Percentiles rank a stretch among this genome's conserved stretches.
Conservation (phyloP, 306 rosid genomes). For the Citrullus mucosospermus region DNA sequence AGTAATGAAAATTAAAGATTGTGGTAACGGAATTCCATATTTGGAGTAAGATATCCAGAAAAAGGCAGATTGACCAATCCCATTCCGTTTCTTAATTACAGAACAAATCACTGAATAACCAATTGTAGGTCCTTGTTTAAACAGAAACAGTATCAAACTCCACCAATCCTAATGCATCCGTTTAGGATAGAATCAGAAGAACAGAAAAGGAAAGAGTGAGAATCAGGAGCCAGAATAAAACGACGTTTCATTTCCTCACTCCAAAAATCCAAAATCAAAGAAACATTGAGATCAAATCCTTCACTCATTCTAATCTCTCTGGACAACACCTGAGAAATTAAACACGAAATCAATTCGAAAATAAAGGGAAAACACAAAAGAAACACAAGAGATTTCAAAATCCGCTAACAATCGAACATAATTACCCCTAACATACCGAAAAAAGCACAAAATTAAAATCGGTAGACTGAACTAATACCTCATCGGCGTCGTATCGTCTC, state of each 20-base stretch:
- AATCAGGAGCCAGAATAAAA: neutral
- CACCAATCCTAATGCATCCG: neutral
- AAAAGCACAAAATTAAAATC: neutral
- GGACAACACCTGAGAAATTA: neutral
- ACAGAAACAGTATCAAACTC: neutral
- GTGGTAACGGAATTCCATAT: neutral
- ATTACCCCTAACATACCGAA: neutral
- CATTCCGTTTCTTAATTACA: neutral
- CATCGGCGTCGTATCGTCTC: neutral
- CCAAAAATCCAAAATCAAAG: neutral
- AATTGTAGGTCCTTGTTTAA: neutral
- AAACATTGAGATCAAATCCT: neutral
- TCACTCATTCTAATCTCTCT: neutral
- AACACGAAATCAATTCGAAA: neutral
- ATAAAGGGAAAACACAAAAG: neutral
- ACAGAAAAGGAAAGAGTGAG: neutral
- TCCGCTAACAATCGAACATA: neutral
- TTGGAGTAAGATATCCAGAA: neutral
- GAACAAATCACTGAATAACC: neutral
- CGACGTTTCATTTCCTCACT: neutral
- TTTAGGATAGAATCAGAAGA: neutral
- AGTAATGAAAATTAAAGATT: neutral
- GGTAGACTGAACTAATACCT: neutral
- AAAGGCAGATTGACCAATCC: neutral
- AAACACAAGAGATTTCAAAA: neutral